phyloP scores from a whole-genome alignment of 768 basidiomycete species.

The Terana coerulea region DNA sequence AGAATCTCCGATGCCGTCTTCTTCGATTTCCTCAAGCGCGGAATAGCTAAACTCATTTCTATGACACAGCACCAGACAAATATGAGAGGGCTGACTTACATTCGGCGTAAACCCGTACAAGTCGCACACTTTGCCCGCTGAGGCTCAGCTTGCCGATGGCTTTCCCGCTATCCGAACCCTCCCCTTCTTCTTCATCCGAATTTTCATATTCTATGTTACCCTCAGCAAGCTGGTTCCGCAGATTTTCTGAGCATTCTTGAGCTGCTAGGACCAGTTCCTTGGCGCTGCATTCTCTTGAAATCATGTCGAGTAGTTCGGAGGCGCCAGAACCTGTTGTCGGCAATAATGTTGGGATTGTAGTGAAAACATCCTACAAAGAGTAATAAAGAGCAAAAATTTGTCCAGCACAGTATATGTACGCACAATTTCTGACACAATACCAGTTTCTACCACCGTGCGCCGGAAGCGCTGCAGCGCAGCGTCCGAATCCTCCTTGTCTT shows the following conservation, averaged over 20 bases:
- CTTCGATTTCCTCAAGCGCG: conserved; percentile 20
- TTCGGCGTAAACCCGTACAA: conserved; percentile 19
- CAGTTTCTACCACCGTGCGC: background rate
- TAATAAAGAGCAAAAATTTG: background rate
- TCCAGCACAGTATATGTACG: too few species aligned
- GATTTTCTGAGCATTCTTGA: conserved; percentile 35
- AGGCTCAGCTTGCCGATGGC: background rate
- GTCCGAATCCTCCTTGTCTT: background rate
- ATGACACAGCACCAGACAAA: background rate
- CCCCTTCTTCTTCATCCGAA: conserved; percentile 14
- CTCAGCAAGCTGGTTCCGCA: too few species aligned
- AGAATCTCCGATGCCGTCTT: conserved; percentile 4
- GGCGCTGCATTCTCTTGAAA: conserved; percentile 29
- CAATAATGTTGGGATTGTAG: conserved; percentile 34
- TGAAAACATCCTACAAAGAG: conserved; percentile 35
- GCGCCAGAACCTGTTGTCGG: conserved; percentile 28
- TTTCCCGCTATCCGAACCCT: background rate
- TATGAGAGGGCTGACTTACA: conserved; percentile 11
- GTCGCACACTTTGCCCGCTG: conserved; percentile 19
- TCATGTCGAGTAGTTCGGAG: conserved; percentile 28
- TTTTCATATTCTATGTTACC: conserved; percentile 19
- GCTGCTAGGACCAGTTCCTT: conserved; percentile 41
- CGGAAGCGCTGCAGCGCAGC: background rate
- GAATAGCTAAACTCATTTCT: conserved; percentile 18
- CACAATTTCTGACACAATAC: conserved; percentile 1